Percentiles rank a stretch among this genome's conserved stretches.
Evolutionary conservation across 2,329 filamentous ascomycete genomes (phyloP).

Genomic region (Pseudogymnoascus sp.): DNA sequence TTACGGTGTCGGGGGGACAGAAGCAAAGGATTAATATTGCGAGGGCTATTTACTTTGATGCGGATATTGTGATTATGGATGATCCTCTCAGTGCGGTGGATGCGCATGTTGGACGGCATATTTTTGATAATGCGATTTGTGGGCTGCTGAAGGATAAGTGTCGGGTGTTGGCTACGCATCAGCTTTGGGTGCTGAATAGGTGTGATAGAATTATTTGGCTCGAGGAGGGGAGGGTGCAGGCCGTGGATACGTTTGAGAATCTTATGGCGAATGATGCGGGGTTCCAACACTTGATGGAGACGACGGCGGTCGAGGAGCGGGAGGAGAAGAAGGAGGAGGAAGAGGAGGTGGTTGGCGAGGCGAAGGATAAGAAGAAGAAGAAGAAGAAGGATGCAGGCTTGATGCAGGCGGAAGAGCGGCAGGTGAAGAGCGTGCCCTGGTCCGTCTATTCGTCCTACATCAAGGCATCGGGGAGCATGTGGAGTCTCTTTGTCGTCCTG

Average conservation of each 20-base stretch:
- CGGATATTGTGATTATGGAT: constrained; percentile 61
- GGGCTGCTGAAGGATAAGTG: constrained; percentile 84
- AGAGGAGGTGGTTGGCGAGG: constrained; percentile 40
- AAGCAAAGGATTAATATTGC: constrained; percentile 95
- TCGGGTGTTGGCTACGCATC: constrained; percentile 85
- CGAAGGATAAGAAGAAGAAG: constrained; percentile 38
- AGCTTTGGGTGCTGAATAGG: constrained; percentile 82
- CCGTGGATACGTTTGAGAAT: constrained; percentile 82
- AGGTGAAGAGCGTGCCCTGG: constrained; percentile 56
- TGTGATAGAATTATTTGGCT: constrained; percentile 93
- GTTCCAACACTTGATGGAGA: constrained; percentile 78
- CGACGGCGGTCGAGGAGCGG: constrained; percentile 66
- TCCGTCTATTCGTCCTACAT: constrained; percentile 58
- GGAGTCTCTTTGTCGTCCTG: constrained; percentile 48
- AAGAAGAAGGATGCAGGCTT: constrained; percentile 53
- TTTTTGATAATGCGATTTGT: constrained; percentile 91
- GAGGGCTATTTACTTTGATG: constrained; percentile 63
- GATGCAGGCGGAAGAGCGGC: constrained; percentile 65
- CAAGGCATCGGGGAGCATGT: constrained; percentile 48
- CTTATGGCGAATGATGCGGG: constrained; percentile 70
- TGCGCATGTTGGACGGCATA: constrained; percentile 61
- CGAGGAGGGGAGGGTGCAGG: constrained; percentile 75
- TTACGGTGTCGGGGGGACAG: constrained; percentile 90
- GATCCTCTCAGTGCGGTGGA: constrained; percentile 63
- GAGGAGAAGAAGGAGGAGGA: constrained; percentile 42